Evolutionary conservation across 768 basidiomycete genomes (phyloP), one percentile per base, ranked within the genome.

Genomic region (Kwoniella pini): DNA sequence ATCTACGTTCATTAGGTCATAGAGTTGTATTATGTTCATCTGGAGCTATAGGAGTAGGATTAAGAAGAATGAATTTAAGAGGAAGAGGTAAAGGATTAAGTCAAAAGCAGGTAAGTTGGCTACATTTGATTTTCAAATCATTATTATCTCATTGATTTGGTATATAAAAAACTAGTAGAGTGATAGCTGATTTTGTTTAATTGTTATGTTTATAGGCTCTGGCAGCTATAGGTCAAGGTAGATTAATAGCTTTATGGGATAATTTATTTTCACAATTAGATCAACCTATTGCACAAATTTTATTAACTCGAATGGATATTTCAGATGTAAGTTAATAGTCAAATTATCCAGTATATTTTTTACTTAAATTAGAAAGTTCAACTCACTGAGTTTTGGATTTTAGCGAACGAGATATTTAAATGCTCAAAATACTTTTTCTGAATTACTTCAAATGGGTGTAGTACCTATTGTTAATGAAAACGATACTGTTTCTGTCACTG

Each of bases 401-500:
- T 72, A 97, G 95, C 83, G 94, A 39, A 95, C 93, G 11, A 84
- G 96, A 63, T 99, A 98, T 75, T 80, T 97, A 57, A 99, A 99
- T 75, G 96, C 95, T 0, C 90, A 92, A 57, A 97, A 96, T 70
- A 98, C 96, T 0, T 84, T 99, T 77, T 87, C 88, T 33, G 92
- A 97, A 70, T 82, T 99, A 11, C 80, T 99, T 26, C 85, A 85
- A 2, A 89, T 97, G 88, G 95, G 94, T 15, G 91, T 98, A 0
- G 86, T 99, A 0, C 96, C 96, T 2, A 97, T 99, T 64, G 93
- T 99, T 55, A 99, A 99, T 78, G 96, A 99, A 79, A 99, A 99
- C 70, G 96, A 99, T 76, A 98, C 96, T 0, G 87, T 99, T 33
- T 95, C 94, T 22, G 96, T 99, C 60, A 92, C 91, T 80, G 92